These are phyloP conservation scores for Arthroderma sp. DNA, from an alignment of 2,329 filamentous ascomycete genomes.

Conservation along the genomic window DNA sequence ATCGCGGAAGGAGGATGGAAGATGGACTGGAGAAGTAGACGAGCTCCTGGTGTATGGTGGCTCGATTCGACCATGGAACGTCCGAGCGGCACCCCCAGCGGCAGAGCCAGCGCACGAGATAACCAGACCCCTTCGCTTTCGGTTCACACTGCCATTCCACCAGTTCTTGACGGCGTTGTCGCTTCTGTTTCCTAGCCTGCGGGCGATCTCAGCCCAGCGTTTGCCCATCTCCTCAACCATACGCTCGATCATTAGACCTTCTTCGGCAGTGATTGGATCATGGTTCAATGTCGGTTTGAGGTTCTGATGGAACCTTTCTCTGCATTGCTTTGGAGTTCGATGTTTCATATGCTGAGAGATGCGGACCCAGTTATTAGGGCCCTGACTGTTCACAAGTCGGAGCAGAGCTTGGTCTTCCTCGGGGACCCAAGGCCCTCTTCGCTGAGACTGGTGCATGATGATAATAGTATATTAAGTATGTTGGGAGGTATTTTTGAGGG, in stretches of 20 bases:
- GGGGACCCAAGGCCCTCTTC: slow-evolving; percentile 72
- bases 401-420: slow-evolving; percentile 61
- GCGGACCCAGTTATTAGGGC: slow-evolving; percentile 77
- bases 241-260: slow-evolving; percentile 60
- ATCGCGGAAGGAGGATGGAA: too few relatives aligned
- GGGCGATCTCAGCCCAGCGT: slow-evolving; percentile 85
- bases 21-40: not conserved
- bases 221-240: slow-evolving; percentile 69
- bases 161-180: slow-evolving; percentile 97
- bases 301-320: slow-evolving; percentile 89
- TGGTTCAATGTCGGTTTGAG: slow-evolving; percentile 65
- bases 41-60: slow-evolving; percentile 21
- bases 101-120: slow-evolving; percentile 3
- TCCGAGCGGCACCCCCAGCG: slow-evolving; percentile 18
- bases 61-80: slow-evolving; percentile 26
- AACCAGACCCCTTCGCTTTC: slow-evolving; percentile 40
- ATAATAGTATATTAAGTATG: slow-evolving; percentile 3
- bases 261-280: slow-evolving; percentile 56
- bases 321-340: slow-evolving; percentile 84
- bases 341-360: slow-evolving; percentile 65
- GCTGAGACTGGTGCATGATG: slow-evolving; percentile 40
- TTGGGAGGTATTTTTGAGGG: not conserved
- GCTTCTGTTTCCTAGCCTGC: slow-evolving; percentile 67
- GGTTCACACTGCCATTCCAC: slow-evolving; percentile 91
- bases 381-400: slow-evolving; percentile 56